Base-by-base conservation (phyloP, 2,329 filamentous ascomycete genomes). In the Sporothrix dimorphospora region DNA sequence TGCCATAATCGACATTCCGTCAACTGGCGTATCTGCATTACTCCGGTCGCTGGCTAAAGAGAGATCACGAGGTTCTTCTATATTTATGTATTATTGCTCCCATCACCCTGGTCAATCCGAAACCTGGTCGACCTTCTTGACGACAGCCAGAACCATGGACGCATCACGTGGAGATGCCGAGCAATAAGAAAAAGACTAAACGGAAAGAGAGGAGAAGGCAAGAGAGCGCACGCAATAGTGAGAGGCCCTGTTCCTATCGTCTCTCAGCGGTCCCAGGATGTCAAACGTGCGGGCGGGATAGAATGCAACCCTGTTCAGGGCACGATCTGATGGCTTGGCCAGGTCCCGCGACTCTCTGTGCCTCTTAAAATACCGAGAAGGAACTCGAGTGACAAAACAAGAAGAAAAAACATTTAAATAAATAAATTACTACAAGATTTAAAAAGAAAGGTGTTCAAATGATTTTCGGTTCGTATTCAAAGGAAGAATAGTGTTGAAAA, bases 41-140 rank as follows among this genome's bases (percentile, higher is more conserved):
- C 21, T 30, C 42, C 42, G 63, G 63, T 6, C 19, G 24, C 40
- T 49, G 63, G 42, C 14, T 51, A 67, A 67, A 67, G 42, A 49
- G 63, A 49, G 42, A 67, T 67, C 63, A 30, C 40, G 21, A 66
- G 40, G 34, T 24, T 7, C 16, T 65, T 65, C 38, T 65, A 45
- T 55, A 16, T 55, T 65, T 65, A 24, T 65, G 4, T 11, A 24
- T 4, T 42, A 2, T 65, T 14, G 16, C 7, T 2, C 1, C 16
- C 59, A 4, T 16, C 8, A 49, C 66, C 66, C 66, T 69, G 66
- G 66, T 55, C 66, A 49, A 49, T 69, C 49, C 66, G 66, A 69
- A 68, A 69, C 47, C 66, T 42, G 66, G 66, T 69, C 66, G 30
- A 21, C 34, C 21, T 24, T 21, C 16, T 49, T 34, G 30, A 55